These are phyloP conservation scores for Wickerhamomyces sp. DNA, from an alignment of 1,139 yeast genomes.

Conservation along the genomic window DNA sequence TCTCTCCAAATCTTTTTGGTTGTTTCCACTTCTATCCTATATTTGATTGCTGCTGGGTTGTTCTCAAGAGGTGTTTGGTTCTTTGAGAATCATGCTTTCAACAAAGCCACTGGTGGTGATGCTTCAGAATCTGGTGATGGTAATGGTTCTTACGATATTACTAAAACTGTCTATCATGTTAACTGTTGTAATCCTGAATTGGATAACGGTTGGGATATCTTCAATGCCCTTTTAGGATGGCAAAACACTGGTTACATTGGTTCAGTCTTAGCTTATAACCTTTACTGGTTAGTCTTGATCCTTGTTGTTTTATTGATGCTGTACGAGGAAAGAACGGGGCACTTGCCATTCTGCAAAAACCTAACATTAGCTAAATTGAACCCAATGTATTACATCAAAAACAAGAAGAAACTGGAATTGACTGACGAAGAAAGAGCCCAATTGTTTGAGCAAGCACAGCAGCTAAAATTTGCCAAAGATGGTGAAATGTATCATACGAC, in stretches of 20 bases:
- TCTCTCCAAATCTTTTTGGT: slow-evolving; percentile 79
- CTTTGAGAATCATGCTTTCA: slow-evolving; percentile 63
- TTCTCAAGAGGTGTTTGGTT: slow-evolving; percentile 89
- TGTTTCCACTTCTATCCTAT: slow-evolving; percentile 74
- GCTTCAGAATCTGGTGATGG: slow-evolving; percentile 88
- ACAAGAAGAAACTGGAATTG: slow-evolving; percentile 59
- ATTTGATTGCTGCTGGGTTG: slow-evolving; percentile 82
- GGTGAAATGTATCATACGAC: slow-evolving; percentile 12
- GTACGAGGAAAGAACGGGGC: slow-evolving; percentile 66
- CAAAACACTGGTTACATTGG: slow-evolving; percentile 90
- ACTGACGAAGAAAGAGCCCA: slow-evolving; percentile 46
- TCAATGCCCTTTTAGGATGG: slow-evolving; percentile 86
- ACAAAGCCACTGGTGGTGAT: slow-evolving; percentile 73
- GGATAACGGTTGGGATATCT: slow-evolving; percentile 91
- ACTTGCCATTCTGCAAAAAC: slow-evolving; percentile 53
- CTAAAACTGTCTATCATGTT: slow-evolving; percentile 81
- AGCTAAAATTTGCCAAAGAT: slow-evolving; percentile 29
- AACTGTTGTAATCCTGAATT: slow-evolving; percentile 89
- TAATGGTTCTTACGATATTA: slow-evolving; percentile 83
- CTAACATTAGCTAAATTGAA: slow-evolving; percentile 52
- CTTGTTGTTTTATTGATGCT: slow-evolving; percentile 52
- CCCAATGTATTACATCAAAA: slow-evolving; percentile 69
- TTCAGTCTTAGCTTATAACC: slow-evolving; percentile 75
- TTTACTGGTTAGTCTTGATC: slow-evolving; percentile 76
- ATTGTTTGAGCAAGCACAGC: slow-evolving; percentile 43